Conservation (phyloP, 352 stramenopile species). For the Phytophthora megakarya region DNA sequence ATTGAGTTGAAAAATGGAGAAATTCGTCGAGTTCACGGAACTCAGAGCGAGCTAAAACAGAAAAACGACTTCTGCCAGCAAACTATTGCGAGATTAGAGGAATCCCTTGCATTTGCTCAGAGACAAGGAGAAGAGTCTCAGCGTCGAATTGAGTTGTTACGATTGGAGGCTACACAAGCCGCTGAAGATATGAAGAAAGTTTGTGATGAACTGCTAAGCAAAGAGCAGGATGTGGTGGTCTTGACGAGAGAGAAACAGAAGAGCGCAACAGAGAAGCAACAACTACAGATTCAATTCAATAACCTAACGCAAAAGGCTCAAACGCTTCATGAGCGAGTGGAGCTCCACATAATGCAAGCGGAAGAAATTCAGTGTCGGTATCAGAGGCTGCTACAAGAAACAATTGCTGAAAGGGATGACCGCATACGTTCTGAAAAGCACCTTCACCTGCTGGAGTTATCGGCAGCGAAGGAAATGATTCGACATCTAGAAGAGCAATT, state of each 20-base stretch:
- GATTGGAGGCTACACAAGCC: constrained; percentile 50
- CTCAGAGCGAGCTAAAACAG: constrained; percentile 58
- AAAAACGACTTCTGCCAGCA: constrained; percentile 63
- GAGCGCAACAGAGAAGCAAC: constrained; percentile 42
- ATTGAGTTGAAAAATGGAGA: constrained; percentile 79
- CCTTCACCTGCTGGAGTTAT: constrained; percentile 52
- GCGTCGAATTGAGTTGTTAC: constrained; percentile 56
- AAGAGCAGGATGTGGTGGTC: constrained; percentile 44
- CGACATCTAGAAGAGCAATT: constrained; percentile 41
- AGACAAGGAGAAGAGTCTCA: constrained; percentile 56
- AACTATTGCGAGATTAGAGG: constrained; percentile 54
- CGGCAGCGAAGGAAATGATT: constrained; percentile 45
- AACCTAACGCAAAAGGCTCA: constrained; percentile 40
- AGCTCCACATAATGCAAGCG: constrained; percentile 43
- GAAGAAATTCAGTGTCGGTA: constrained; percentile 53
- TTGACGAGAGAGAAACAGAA: constrained; percentile 42
- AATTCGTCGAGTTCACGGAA: constrained; percentile 55
- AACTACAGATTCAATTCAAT: constrained; percentile 56
- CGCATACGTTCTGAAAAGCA: constrained; percentile 51
- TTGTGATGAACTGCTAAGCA: constrained; percentile 40
- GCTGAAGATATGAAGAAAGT: constrained; percentile 41
- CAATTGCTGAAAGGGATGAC: constrained; percentile 47
- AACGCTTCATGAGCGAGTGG: constrained; percentile 41
- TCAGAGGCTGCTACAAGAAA: constrained; percentile 40
- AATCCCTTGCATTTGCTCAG: constrained; percentile 35